Base-by-base conservation (phyloP, 495 filamentous ascomycete species). In the Lophium mytilinum region DNA sequence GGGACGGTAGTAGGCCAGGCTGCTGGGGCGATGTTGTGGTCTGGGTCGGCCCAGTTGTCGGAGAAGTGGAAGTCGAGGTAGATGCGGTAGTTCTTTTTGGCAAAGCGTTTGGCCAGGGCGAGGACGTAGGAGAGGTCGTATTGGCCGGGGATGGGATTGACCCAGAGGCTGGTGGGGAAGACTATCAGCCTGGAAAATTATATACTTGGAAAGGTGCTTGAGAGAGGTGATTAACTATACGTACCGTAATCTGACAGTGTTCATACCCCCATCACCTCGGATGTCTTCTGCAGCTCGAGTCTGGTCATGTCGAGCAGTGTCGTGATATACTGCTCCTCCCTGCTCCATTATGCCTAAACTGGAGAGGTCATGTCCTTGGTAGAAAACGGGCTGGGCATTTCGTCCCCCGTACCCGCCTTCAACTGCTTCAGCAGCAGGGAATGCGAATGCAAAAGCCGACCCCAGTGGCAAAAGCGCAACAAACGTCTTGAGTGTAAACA, bases 341-440 rank as follows among this genome's bases (percentile, higher is more conserved):
- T 72, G 64, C 55, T 73, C 69, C 24, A 71, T 53, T 40, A 66
- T 70, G 47, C 65, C 61, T 2, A 74, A 54, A 3, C 65, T 71
- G 10, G 66, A 69, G n/a, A 75, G 55, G 53, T 75, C 73, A 61
- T 71, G 65, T 17, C 72, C 71, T 56, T 73, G 70, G 61, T 67
- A 72, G 62, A 73, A 75, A 18, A 45, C 8, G 2, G 41, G 12
- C 12, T 45, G 41, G 14, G 12, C 24, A 6, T 30, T 30, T 6
- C 6, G 24, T 30, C 24, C 24, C 2, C 24, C 24, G 6, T 30
- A 6, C 24, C 24, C 24, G 6, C 24, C 24, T 30, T 6, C 24
- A 30, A 3, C 6, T 30, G 24, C 24, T 6, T 30, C 24, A 6
- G 24, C 2, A 3, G 24, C 24, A 30, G 24, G 24, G 24, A 30